Evolutionary conservation across 345 rosid genomes (phyloP).

Genomic region (Pugionium cornutum): DNA sequence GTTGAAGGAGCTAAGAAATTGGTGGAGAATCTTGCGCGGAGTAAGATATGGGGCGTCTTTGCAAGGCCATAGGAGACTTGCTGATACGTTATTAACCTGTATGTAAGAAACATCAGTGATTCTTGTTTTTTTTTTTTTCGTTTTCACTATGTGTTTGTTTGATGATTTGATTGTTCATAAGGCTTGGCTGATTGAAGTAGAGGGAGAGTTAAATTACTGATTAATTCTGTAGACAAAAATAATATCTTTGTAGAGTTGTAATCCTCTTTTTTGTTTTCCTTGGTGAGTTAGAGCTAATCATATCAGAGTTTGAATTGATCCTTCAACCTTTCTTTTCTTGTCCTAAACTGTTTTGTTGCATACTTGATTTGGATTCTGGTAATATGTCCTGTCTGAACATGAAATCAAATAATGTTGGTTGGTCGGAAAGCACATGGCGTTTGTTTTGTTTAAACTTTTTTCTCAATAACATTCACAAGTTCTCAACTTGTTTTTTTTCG

Average conservation of each 20-base stretch:
- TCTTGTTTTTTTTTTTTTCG: background rate
- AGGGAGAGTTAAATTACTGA: constrained; percentile 39
- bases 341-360: constrained; percentile 25
- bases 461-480: background rate
- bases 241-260: constrained; percentile 40
- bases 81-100: constrained; percentile 24
- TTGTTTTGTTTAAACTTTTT: constrained; percentile 25
- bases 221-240: constrained; percentile 37
- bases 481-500: constrained; percentile 20
- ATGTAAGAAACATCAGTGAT: constrained; percentile 46
- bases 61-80: constrained; percentile 46
- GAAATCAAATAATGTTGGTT: constrained; percentile 10
- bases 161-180: constrained; percentile 49
- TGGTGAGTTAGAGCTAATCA: constrained; percentile 26
- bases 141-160: constrained; percentile 17
- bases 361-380: constrained; percentile 34
- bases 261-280: background rate
- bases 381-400: constrained; percentile 31
- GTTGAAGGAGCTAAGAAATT: constrained; percentile 85
- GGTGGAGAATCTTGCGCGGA: constrained; percentile 56
- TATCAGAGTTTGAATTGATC: constrained; percentile 31
- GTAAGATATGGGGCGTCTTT: constrained; percentile 86
- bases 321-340: background rate
- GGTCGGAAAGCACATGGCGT: constrained; percentile 38
- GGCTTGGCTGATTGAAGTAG: constrained; percentile 40